Base-by-base conservation (phyloP, 192 early-diverging fungal genomes). In the Podila clonocystis region DNA sequence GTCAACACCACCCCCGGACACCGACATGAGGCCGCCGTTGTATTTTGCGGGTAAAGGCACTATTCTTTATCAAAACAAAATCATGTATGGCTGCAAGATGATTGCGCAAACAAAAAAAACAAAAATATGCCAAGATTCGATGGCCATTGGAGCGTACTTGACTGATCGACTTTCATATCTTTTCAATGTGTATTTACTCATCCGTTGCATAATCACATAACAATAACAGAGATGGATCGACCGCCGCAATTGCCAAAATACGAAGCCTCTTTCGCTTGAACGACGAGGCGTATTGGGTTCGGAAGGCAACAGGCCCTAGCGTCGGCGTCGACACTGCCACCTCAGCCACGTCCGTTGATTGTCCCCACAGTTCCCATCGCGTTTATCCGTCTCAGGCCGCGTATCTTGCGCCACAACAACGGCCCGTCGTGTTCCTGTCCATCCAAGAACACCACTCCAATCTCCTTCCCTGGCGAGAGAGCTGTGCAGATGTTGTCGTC, bases 371-470 rank as follows among this genome's bases (percentile, higher is more conserved):
- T 45, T 45, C 41, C 41, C 41, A 45, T 45, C 41, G 41, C 41
- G 41, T 45, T 3, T 45, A 45, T 45, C 41, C 41, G 3, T 45
- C 41, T 15, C 41, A 45, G 15, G 15, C 34, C 55, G 1, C 13
- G 15, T 38, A 0, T 15, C 26, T 48, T 60, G 33, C 67, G 36
- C 30, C 55, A 48, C 17, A 60, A 7, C 17, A 13, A 20, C 67
- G 67, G 17, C 74, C 74, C 4, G 65, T 77, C 17, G 82, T 84
- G 9, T 84, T 84, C 41, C n/a, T 84, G 26, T 83, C 82, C 9
- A 60, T 65, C 22, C 61, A 72, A 15, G 83, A 84, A 34, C 82
- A 84, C 45, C 52, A 84, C 45, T 75, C 82, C 8, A 84, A 83
- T 26, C 29, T 85, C n/a, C 55, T 83, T 3, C 68, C 82, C 15